Percentiles rank a stretch among this genome's conserved stretches.
phyloP scores from a whole-genome alignment of 2,329 filamentous ascomycete genomes.

The Penicillium brevicompactum region DNA sequence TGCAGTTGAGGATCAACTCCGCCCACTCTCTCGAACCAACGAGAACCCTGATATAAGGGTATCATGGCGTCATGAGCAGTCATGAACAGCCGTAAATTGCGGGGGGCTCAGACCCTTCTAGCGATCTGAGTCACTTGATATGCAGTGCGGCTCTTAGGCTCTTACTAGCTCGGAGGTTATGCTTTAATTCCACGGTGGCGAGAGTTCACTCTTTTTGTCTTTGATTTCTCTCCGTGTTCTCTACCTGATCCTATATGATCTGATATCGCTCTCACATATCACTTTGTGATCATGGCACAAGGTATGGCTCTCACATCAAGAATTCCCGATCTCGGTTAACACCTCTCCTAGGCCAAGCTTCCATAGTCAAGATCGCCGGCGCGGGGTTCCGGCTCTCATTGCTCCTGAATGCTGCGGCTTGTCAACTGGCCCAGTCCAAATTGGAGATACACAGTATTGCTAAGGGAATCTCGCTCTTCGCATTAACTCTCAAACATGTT shows the following conservation, averaged over 20 bases:
- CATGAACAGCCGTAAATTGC: conserved; percentile 9
- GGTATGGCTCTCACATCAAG: conserved; percentile 6
- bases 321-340: background rate
- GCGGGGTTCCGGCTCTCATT: conserved; percentile 44
- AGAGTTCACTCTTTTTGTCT: conserved; percentile 2
- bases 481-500: conserved; percentile 42
- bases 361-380: conserved; percentile 27
- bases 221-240: background rate
- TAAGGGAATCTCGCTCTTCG: conserved; percentile 44
- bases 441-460: conserved; percentile 47
- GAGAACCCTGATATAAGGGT: background rate
- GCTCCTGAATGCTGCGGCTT: conserved; percentile 45
- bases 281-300: conserved; percentile 16
- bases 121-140: conserved; percentile 26
- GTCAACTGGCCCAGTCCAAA: conserved; percentile 41
- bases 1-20: conserved; percentile 17
- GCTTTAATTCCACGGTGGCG: conserved; percentile 7
- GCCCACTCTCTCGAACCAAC: conserved; percentile 13
- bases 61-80: conserved; percentile 25
- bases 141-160: conserved; percentile 22
- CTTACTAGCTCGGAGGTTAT: background rate
- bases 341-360: conserved; percentile 18
- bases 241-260: background rate
- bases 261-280: background rate
- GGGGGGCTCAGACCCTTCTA: conserved; percentile 6